These are phyloP conservation scores for Lecanicillium sp. DNA, from an alignment of 2,329 filamentous ascomycete genomes.

Conservation along the genomic window DNA sequence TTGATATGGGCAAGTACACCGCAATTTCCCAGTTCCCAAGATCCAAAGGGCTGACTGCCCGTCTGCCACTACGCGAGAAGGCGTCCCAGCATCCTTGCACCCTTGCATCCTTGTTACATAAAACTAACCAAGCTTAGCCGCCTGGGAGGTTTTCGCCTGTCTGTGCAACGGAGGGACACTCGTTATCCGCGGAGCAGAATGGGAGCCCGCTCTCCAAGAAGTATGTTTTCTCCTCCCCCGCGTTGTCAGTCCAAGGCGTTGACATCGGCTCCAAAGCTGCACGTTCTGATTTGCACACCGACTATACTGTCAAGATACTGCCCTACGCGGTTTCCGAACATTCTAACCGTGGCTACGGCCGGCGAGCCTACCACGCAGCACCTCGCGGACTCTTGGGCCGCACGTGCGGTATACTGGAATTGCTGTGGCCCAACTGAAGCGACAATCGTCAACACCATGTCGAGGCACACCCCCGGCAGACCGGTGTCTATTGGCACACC, in stretches of 20 bases:
- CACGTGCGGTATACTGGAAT: conserved; percentile 41
- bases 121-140: conserved; percentile 35
- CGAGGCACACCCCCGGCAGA: conserved; percentile 36
- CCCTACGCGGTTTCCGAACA: conserved; percentile 37
- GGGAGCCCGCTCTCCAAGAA: conserved; percentile 36
- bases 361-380: conserved; percentile 42
- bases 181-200: conserved; percentile 40
- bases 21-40: background rate
- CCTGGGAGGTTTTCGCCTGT: conserved; percentile 50
- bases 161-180: conserved; percentile 51
- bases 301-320: conserved; percentile 43
- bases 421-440: conserved; percentile 53
- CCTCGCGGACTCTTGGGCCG: conserved; percentile 50
- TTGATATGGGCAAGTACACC: conserved; percentile 49
- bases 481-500: conserved; percentile 45
- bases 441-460: conserved; percentile 51
- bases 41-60: too few relatives aligned
- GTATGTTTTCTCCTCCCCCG: conserved; percentile 20
- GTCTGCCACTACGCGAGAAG: too few relatives aligned
- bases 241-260: background rate
- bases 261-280: conserved; percentile 26
- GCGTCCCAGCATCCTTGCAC: too few relatives aligned
- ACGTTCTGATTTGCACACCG: conserved; percentile 47
- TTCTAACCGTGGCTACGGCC: conserved; percentile 43
- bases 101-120: too few relatives aligned